Percentiles rank a stretch among this genome's conserved stretches.
These are phyloP conservation scores for Thuja plicata DNA, from an alignment of 83 land plant genomes.

Conservation along the genomic window DNA sequence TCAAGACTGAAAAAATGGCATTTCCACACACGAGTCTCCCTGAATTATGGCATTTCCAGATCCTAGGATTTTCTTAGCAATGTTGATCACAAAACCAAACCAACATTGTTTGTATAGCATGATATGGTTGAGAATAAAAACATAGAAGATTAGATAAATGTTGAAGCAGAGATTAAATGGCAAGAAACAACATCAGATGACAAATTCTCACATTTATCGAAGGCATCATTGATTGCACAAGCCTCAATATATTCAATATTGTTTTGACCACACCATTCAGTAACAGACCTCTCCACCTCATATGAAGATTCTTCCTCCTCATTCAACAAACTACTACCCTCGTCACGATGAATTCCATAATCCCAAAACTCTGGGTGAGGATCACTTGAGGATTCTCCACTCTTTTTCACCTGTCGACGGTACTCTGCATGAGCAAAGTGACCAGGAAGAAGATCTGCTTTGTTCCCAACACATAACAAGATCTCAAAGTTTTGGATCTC, in stretches of 20 bases:
- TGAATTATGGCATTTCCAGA: no score
- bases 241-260: conserved; percentile 90
- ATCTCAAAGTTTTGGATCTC: conserved; percentile 76
- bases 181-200: background rate
- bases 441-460: conserved; percentile 83
- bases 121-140: background rate
- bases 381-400: conserved; percentile 60
- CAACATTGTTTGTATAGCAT: background rate
- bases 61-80: no score
- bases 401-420: conserved; percentile 57
- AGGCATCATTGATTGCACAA: conserved; percentile 83
- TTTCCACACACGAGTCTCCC: no score
- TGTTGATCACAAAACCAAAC: background rate
- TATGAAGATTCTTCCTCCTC: conserved; percentile 61
- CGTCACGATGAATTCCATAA: conserved; percentile 75
- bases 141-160: background rate
- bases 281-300: conserved; percentile 46
- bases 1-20: no score
- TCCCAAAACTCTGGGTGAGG: conserved; percentile 65
- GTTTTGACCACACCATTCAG: conserved; percentile 81
- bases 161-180: background rate
- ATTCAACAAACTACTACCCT: conserved; percentile 65
- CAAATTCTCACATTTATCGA: conserved; percentile 77
- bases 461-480: conserved; percentile 88
- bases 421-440: conserved; percentile 87